These are phyloP conservation scores for Fusarium brachygibbosum DNA, from an alignment of 2,329 filamentous ascomycete species.

Conservation along the genomic window DNA sequence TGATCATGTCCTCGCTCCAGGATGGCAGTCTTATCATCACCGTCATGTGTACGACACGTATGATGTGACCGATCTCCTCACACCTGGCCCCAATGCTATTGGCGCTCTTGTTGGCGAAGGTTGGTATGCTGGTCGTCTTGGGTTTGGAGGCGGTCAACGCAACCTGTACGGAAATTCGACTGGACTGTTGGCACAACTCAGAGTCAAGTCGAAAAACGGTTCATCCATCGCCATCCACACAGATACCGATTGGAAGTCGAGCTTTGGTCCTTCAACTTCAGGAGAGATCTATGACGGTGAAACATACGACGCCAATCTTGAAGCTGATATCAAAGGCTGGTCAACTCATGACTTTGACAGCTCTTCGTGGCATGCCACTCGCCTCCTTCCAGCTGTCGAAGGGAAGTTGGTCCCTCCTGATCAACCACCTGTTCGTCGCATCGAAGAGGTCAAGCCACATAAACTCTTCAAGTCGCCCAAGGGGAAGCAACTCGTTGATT, in stretches of 20 bases:
- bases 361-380: constrained; percentile 52
- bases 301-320: constrained; percentile 61
- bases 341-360: constrained; percentile 40
- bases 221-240: constrained; percentile 49
- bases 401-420: constrained; percentile 51
- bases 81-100: constrained; percentile 55
- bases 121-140: constrained; percentile 60
- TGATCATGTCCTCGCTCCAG: constrained; percentile 61
- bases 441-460: constrained; percentile 50
- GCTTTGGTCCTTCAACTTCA: not conserved
- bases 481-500: constrained; percentile 9
- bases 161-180: constrained; percentile 56
- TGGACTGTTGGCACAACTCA: constrained; percentile 55
- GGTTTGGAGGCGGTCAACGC: constrained; percentile 30
- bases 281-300: constrained; percentile 66
- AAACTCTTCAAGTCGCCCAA: constrained; percentile 54
- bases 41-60: constrained; percentile 66
- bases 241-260: constrained; percentile 51
- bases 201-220: constrained; percentile 42
- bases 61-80: constrained; percentile 62
- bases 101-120: constrained; percentile 61
- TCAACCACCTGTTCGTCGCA: constrained; percentile 57
- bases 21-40: constrained; percentile 65
- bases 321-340: constrained; percentile 41
- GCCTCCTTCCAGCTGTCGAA: not conserved